Conservation (phyloP, 2,329 filamentous ascomycete species). For the Aschersonia sp. region DNA sequence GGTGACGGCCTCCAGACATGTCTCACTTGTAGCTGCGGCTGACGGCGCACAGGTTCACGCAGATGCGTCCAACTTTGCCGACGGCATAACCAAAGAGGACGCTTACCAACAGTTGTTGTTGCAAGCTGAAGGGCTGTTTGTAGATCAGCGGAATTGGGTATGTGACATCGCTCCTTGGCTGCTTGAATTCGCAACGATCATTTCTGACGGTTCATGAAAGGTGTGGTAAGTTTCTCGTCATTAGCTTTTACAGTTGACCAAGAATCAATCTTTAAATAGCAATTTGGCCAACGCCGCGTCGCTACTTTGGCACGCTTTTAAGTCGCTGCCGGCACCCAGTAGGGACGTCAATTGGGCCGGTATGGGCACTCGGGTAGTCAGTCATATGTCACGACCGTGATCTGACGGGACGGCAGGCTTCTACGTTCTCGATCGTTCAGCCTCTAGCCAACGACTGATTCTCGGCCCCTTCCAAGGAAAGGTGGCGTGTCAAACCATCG, state of each 20-base stretch:
- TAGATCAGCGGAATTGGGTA: slow-evolving; percentile 70
- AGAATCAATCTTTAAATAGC: slow-evolving; percentile 4
- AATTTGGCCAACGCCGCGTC: slow-evolving; percentile 66
- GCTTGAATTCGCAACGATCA: neutral
- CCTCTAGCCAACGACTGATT: slow-evolving; percentile 41
- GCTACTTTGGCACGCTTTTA: slow-evolving; percentile 67
- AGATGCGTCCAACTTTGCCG: slow-evolving; percentile 59
- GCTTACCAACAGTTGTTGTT: slow-evolving; percentile 62
- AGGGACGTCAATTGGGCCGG: slow-evolving; percentile 64
- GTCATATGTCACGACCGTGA: neutral
- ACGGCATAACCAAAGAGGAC: slow-evolving; percentile 52
- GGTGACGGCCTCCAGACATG: neutral
- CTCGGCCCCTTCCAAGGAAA: slow-evolving; percentile 73
- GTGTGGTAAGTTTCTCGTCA: slow-evolving; percentile 8
- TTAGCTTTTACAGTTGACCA: neutral
- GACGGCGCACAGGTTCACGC: slow-evolving; percentile 48
- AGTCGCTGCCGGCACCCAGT: slow-evolving; percentile 53
- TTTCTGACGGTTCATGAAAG: slow-evolving; percentile 1
- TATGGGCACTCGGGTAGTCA: slow-evolving; percentile 13
- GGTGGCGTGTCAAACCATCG: slow-evolving; percentile 65
- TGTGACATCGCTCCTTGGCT: slow-evolving; percentile 9
- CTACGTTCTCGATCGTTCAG: slow-evolving; percentile 48
- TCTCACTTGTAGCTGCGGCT: neutral
- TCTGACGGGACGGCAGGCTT: slow-evolving; percentile 37
- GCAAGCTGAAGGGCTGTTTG: slow-evolving; percentile 54